These are phyloP conservation scores for Davidsoniella neocaledoniae DNA, from an alignment of 2,329 filamentous ascomycete genomes.

Conservation along the genomic window DNA sequence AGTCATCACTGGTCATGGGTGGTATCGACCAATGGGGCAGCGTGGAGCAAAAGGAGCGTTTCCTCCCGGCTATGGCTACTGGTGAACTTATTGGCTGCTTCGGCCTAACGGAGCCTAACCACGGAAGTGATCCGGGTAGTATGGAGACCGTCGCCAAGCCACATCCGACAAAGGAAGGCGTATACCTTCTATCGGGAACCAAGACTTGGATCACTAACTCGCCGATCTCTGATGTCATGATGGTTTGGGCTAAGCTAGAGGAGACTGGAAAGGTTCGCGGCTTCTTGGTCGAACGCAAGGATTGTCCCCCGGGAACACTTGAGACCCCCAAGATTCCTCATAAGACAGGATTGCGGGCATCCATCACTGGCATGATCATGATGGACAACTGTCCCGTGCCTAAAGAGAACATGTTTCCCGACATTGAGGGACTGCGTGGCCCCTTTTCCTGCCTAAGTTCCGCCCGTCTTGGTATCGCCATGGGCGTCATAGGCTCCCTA, in stretches of 20 bases:
- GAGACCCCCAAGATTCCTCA: constrained; percentile 86
- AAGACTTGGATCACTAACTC: constrained; percentile 98
- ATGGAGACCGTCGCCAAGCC: constrained; percentile 81
- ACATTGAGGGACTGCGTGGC: constrained; percentile 69
- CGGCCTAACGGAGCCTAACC: constrained; percentile 81
- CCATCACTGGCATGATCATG: constrained; percentile 95
- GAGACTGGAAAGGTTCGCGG: constrained; percentile 87
- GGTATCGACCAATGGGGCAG: constrained; percentile 78
- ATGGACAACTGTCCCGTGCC: constrained; percentile 81
- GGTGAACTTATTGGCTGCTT: constrained; percentile 74
- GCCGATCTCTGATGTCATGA: constrained; percentile 66
- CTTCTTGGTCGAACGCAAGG: constrained; percentile 71
- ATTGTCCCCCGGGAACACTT: constrained; percentile 74
- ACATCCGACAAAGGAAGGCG: constrained; percentile 70
- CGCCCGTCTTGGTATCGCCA: constrained; percentile 82
- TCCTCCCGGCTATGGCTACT: constrained; percentile 64
- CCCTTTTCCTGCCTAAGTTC: constrained; percentile 92
- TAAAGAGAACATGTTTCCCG: constrained; percentile 83
- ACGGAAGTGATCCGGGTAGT: constrained; percentile 77
- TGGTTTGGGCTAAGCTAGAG: constrained; percentile 87
- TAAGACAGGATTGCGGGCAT: constrained; percentile 86
- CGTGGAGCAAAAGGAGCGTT: constrained; percentile 73
- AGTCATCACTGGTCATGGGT: constrained; percentile 86
- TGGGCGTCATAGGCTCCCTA: constrained; percentile 82
- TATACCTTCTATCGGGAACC: constrained; percentile 59